Evolutionary conservation across 192 early-diverging fungal species (phyloP).

Genomic region (Gigaspora rosea): DNA sequence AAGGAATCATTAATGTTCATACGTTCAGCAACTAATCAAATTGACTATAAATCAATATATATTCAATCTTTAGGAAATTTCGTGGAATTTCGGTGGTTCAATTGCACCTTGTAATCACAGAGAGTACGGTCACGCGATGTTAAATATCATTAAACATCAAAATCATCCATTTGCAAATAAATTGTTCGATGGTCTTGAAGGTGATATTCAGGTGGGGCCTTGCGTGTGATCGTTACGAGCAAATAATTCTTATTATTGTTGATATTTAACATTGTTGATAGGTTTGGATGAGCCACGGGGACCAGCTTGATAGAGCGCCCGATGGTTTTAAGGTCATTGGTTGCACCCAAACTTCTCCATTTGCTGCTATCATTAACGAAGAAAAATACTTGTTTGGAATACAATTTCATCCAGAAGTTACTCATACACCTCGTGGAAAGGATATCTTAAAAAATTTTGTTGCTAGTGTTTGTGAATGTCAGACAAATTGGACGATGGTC

Average conservation of each 20-base stretch:
- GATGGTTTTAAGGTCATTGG: slow-evolving; percentile 84
- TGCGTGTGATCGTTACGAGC: too few species aligned
- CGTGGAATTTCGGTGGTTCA: slow-evolving; percentile 85
- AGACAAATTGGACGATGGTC: slow-evolving; percentile 94
- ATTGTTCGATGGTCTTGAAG: slow-evolving; percentile 73
- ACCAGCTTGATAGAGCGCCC: slow-evolving; percentile 84
- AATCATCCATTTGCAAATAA: slow-evolving; percentile 61
- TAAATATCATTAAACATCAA: slow-evolving; percentile 66
- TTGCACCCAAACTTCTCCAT: slow-evolving; percentile 84
- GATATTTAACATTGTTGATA: slow-evolving; percentile 37
- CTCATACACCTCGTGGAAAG: slow-evolving; percentile 90
- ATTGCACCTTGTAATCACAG: slow-evolving; percentile 85
- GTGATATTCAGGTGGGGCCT: slow-evolving; percentile 52
- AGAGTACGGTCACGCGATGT: slow-evolving; percentile 92
- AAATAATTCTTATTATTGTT: slow-evolving; percentile 16
- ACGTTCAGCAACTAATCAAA: not conserved
- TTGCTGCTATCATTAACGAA: slow-evolving; percentile 83
- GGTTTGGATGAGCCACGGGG: slow-evolving; percentile 99
- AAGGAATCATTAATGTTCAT: not conserved
- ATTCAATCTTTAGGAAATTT: slow-evolving; percentile 70
- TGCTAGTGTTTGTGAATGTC: slow-evolving; percentile 79
- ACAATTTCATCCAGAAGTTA: slow-evolving; percentile 99
- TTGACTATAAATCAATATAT: slow-evolving; percentile 20
- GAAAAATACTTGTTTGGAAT: slow-evolving; percentile 88
- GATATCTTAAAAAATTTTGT: slow-evolving; percentile 93